Percentiles rank a stretch among this genome's conserved stretches.
Evolutionary conservation across 2,329 filamentous ascomycete species (phyloP).

Genomic region (Aspergillus persii): DNA sequence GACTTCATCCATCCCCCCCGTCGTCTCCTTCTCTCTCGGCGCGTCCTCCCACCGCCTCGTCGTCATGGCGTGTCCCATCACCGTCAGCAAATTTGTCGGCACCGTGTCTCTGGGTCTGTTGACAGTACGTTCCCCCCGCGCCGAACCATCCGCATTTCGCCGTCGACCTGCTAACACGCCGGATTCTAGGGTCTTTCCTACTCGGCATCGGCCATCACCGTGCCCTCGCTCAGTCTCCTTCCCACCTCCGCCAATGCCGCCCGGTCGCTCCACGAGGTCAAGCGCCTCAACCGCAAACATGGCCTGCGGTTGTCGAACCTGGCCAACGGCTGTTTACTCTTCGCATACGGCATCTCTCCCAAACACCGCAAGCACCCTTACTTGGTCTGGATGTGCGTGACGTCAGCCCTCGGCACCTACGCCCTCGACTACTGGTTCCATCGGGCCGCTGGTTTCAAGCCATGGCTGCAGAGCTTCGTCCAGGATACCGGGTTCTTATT

Average conservation of each 20-base stretch:
- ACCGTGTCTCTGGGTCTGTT: slow-evolving; percentile 83
- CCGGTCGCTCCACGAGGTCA: slow-evolving; percentile 68
- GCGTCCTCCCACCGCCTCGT: background rate
- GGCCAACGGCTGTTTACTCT: slow-evolving; percentile 68
- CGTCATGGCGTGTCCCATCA: slow-evolving; percentile 68
- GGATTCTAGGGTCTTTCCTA: slow-evolving; percentile 75
- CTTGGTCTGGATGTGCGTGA: slow-evolving; percentile 76
- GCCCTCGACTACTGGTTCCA: slow-evolving; percentile 72
- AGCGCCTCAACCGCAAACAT: slow-evolving; percentile 62
- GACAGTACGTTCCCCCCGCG: slow-evolving; percentile 61
- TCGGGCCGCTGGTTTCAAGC: slow-evolving; percentile 55
- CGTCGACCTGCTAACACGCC: background rate
- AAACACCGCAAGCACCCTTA: slow-evolving; percentile 78
- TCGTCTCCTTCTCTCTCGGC: too few species aligned
- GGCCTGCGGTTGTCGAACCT: slow-evolving; percentile 66
- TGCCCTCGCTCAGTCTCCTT: slow-evolving; percentile 77
- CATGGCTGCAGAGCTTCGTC: slow-evolving; percentile 30
- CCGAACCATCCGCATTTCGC: slow-evolving; percentile 4
- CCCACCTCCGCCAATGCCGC: slow-evolving; percentile 71
- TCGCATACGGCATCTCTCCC: slow-evolving; percentile 76
- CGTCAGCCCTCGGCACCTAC: slow-evolving; percentile 47
- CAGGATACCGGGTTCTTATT: slow-evolving; percentile 44
- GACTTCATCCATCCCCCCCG: background rate
- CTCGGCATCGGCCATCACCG: slow-evolving; percentile 71
- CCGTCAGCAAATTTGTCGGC: slow-evolving; percentile 86